Evolutionary conservation across 306 rosid species (phyloP), one percentile per base, ranked within the genome.

Genomic region (Betula pendula): DNA sequence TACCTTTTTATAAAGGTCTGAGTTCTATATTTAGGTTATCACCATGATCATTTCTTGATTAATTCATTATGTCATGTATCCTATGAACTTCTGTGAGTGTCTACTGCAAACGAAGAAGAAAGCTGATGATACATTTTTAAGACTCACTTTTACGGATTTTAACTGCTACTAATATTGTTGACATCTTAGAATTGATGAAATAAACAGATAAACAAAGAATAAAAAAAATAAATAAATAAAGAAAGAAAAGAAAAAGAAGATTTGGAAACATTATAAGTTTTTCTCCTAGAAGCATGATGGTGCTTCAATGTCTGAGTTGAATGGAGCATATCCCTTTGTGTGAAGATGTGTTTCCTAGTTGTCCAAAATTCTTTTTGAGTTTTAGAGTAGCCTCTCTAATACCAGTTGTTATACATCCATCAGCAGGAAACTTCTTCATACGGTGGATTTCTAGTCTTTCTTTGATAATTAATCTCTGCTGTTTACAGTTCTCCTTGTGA

Each of bases 401-500:
- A 16, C 38, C 67, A 25, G 10, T 14, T 24, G n/a, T 59, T 59
- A 14, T 59, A 50, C 27, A 59, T 25, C 67, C 42, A 14, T 59
- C 14, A 22, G 40, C 42, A 8, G 24, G 47, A 52, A 55, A 1
- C 47, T 27, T n/a, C 47, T 27, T n/a, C 78, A 73, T 42, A 22
- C 20, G 48, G 40, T 76, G 50, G 35, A 71, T 22, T 60, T 44
- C 71, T 52, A 17, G 50, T 25, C 38, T 53, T 73, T 29, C 31
- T 4, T 68, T 56, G 17, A 31, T 31, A 19, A 47, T 79, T 60
- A 51, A 17, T 50, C 29, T 75, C 62, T 35, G 45, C 55, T 14
- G 38, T 55, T 6, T 24, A 50, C 73, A 19, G 70, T 31, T 83
- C 24, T 70, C 43, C 71, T 22, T 76, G 38, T 73, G 70, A 71